Conservation (phyloP, 768 basidiomycete species). For the Mycena leptocephala region DNA sequence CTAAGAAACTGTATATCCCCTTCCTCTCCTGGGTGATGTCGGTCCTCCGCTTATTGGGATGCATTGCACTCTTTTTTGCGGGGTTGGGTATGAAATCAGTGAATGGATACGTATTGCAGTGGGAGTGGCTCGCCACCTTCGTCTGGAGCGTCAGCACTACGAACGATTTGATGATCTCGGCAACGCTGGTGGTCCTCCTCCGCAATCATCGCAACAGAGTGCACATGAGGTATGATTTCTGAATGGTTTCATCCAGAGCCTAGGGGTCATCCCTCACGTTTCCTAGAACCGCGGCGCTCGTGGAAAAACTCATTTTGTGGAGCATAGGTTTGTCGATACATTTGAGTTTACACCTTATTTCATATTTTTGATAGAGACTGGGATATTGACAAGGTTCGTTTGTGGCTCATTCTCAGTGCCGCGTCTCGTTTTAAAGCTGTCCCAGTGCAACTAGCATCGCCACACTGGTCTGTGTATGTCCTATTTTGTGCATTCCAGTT, state of each 20-base stretch:
- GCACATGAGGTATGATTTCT: not conserved
- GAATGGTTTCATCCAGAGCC: no score
- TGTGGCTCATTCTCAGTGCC: not conserved
- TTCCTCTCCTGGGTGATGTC: no score
- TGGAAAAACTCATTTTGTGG: not conserved
- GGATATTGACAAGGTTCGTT: not conserved
- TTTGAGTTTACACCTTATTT: no score
- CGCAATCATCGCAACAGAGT: not conserved
- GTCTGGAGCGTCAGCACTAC: not conserved
- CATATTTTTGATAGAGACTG: no score
- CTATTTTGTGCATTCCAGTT: no score
- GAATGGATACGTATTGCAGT: not conserved
- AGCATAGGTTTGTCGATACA: no score
- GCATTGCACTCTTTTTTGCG: no score
- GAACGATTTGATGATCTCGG: not conserved
- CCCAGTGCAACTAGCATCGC: not conserved
- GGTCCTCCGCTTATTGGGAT: no score
- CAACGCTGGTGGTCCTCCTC: not conserved
- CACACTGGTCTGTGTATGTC: not conserved
- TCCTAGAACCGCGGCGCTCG: not conserved
- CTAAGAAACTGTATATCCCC: no score
- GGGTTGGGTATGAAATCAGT: not conserved
- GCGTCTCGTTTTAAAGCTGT: not conserved
- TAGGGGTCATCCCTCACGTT: not conserved
- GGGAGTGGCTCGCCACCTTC: not conserved